Percentiles rank a stretch among this genome's conserved stretches.
Conservation (phyloP, 306 rosid genomes). For the Malus sylvestris region DNA sequence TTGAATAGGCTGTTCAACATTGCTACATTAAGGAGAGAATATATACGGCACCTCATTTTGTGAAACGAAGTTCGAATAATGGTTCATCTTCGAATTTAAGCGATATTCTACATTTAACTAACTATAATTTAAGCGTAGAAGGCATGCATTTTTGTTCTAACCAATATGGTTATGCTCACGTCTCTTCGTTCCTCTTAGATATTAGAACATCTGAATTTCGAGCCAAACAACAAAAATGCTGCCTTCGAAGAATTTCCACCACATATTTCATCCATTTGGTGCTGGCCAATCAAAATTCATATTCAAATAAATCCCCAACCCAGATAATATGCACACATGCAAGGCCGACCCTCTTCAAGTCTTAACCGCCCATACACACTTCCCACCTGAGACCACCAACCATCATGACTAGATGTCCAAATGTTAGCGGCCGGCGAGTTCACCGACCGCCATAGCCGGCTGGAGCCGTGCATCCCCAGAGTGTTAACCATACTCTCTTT, state of each 20-base stretch:
- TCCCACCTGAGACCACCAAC: constrained; percentile 10
- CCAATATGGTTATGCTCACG: neutral
- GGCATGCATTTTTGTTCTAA: no score
- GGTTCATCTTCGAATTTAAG: neutral
- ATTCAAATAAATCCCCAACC: neutral
- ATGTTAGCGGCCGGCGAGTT: constrained; percentile 46
- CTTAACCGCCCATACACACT: constrained; percentile 28
- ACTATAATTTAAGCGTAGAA: no score
- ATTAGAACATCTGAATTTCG: neutral
- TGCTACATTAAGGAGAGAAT: neutral
- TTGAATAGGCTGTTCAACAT: neutral
- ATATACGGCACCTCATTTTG: neutral
- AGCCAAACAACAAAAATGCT: neutral
- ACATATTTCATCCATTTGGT: neutral
- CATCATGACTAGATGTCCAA: constrained; percentile 26
- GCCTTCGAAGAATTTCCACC: neutral
- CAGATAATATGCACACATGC: constrained; percentile 29
- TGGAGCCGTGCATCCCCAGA: constrained; percentile 50
- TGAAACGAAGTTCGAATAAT: neutral
- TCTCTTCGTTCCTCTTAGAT: no score
- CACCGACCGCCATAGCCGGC: constrained; percentile 33
- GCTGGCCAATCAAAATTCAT: constrained; percentile 12
- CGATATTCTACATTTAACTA: no score
- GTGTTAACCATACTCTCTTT: constrained; percentile 60
- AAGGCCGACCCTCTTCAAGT: neutral